Base-by-base conservation (phyloP, 139 green algal species). In the Edaphochlamys debaryana region DNA sequence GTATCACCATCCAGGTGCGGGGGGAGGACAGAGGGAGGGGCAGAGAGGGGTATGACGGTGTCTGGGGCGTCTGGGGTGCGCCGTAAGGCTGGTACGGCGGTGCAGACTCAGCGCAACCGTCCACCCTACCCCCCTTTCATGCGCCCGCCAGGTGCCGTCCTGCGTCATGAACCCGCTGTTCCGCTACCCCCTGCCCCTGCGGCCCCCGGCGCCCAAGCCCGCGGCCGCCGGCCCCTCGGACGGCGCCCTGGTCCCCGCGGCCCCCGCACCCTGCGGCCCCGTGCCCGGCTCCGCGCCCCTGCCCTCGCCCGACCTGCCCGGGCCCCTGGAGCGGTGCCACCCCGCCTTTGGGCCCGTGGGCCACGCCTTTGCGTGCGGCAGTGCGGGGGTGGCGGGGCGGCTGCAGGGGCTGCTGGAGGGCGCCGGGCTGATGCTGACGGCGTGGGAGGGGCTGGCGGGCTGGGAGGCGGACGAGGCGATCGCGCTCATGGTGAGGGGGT, bases 1-100 rank as follows among this genome's bases (percentile, higher is more conserved):
- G 45, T 48, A 38, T 95, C 20, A 74, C 73, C 41, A 8, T 92
- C 25, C 79, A 87, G 54, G 38, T 89, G 79, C 89, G 78, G 20
- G 54, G 54, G 22, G 0, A n/a, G n/a, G n/a, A n/a, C n/a, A n/a
- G n/a, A n/a, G n/a, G n/a, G n/a, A n/a, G n/a, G n/a, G n/a, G n/a
- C n/a, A n/a, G n/a, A n/a, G n/a, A n/a, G n/a, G n/a, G n/a, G n/a
- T n/a, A n/a, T n/a, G n/a, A n/a, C n/a, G n/a, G n/a, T n/a, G n/a
- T n/a, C n/a, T n/a, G n/a, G n/a, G n/a, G n/a, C n/a, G n/a, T n/a
- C n/a, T n/a, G n/a, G n/a, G n/a, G n/a, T n/a, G n/a, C n/a, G n/a
- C n/a, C n/a, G n/a, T n/a, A n/a, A n/a, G n/a, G n/a, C n/a, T n/a
- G n/a, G n/a, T n/a, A n/a, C n/a, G n/a, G n/a, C n/a, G n/a, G n/a